Percentiles rank a stretch among this genome's conserved stretches.
phyloP scores from a whole-genome alignment of 116 monocot genomes.

The Papilionanthe hybrid region DNA sequence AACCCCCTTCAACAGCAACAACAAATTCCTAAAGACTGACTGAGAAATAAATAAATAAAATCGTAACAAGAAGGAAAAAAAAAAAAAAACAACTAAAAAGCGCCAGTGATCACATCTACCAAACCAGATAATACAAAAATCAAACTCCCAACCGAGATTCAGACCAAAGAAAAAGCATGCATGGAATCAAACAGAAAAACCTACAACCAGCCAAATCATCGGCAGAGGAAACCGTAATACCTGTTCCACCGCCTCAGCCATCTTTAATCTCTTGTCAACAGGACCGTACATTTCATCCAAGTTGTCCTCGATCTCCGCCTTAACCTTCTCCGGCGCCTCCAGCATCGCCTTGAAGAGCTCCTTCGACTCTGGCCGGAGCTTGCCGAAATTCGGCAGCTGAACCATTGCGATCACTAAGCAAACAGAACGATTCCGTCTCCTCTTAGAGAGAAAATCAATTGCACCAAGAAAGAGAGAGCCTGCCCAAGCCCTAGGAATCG shows the following conservation, averaged over 20 bases:
- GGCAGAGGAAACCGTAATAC: not conserved
- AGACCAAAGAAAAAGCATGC: not conserved
- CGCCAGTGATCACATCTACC: not conserved
- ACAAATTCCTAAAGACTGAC: not conserved
- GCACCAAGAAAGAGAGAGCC: not conserved
- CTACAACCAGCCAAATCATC: not conserved
- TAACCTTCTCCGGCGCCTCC: constrained; percentile 16
- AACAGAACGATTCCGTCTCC: not conserved
- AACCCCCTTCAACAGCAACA: not conserved
- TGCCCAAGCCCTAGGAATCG: constrained; percentile 2
- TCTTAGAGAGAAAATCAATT: not conserved
- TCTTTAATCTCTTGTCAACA: constrained; percentile 26
- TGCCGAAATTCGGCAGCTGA: constrained; percentile 34
- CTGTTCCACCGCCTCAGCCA: constrained; percentile 8
- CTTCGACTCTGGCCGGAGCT: constrained; percentile 19
- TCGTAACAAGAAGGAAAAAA: not conserved
- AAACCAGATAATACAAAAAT: not conserved
- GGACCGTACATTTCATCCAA: constrained; percentile 35
- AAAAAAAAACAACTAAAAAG: not conserved
- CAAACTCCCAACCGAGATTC: not conserved
- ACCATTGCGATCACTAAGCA: constrained; percentile 22
- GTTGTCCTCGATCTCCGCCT: constrained; percentile 34
- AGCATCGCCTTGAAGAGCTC: not conserved
- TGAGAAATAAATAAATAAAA: not conserved
- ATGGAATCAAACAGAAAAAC: not conserved